Evolutionary conservation across 2,329 filamentous ascomycete species (phyloP).

Genomic region (Plectosphaerella sp.): DNA sequence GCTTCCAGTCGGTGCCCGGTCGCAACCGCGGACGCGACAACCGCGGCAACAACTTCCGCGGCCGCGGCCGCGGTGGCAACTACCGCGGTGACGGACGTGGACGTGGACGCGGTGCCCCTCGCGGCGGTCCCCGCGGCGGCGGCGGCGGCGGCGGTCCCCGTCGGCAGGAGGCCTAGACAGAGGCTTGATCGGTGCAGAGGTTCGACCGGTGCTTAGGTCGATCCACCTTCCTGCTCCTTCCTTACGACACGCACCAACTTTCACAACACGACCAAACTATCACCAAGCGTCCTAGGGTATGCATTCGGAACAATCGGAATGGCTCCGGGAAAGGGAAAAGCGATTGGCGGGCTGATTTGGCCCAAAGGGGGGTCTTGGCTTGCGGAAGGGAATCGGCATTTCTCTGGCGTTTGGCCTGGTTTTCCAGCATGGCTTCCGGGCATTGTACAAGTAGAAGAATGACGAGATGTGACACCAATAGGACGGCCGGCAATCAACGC

Average conservation of each 20-base stretch:
- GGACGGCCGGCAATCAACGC: conserved; percentile 10
- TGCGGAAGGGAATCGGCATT: conserved; percentile 2
- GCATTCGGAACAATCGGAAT: too few species aligned
- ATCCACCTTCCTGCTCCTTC: too few species aligned
- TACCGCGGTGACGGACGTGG: conserved; percentile 41
- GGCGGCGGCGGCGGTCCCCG: conserved; percentile 25
- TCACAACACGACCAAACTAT: background rate
- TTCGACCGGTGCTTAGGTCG: too few species aligned
- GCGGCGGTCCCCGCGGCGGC: conserved; percentile 25
- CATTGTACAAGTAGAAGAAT: conserved; percentile 2
- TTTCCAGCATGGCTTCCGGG: conserved; percentile 1
- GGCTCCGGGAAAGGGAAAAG: background rate
- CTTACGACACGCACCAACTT: too few species aligned
- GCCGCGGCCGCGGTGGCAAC: conserved; percentile 42
- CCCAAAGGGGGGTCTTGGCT: background rate
- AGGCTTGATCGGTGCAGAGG: too few species aligned
- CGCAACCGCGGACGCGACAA: conserved; percentile 49
- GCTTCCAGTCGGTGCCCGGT: conserved; percentile 67
- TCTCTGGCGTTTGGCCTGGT: conserved; percentile 4
- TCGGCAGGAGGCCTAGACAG: conserved; percentile 33
- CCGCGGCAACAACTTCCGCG: conserved; percentile 35
- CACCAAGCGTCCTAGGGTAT: too few species aligned
- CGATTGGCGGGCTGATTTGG: background rate
- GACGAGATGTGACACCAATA: background rate
- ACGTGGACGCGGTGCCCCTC: conserved; percentile 31